phyloP scores from a whole-genome alignment of 225 moss, liverwort and hornwort species.

The Takakia lepidozioides region DNA sequence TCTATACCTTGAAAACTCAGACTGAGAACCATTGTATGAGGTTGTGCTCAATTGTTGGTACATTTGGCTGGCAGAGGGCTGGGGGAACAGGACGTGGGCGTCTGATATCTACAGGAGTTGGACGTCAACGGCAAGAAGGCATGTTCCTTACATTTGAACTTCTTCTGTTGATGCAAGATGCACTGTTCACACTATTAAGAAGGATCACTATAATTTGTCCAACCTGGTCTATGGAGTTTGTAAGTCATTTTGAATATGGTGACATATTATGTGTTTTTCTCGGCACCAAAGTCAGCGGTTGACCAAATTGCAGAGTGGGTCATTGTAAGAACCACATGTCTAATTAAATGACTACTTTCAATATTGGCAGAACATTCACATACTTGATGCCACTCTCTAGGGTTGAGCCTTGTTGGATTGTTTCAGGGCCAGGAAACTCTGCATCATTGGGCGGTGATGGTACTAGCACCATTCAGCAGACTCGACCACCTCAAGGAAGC shows the following conservation, averaged over 20 bases:
- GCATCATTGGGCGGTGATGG: constrained; percentile 25
- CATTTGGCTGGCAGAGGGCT: constrained; percentile 47
- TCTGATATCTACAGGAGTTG: constrained; percentile 73
- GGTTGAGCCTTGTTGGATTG: not conserved
- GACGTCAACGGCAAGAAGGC: constrained; percentile 60
- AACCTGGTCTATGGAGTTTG: not conserved
- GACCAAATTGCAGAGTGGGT: not conserved
- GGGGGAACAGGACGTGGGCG: constrained; percentile 63
- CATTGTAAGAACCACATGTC: not conserved
- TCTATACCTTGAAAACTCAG: not conserved
- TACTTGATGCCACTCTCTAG: not conserved
- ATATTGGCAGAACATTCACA: not conserved
- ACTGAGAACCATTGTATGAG: not conserved
- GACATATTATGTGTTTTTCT: not conserved
- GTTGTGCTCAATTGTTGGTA: not conserved
- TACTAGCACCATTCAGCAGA: constrained; percentile 26
- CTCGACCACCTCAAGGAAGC: constrained; percentile 18
- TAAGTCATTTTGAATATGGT: not conserved
- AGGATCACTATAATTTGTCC: too few species aligned
- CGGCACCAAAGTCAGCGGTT: not conserved
- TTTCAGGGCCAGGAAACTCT: not conserved
- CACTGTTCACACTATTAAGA: too few species aligned
- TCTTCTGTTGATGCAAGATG: not conserved
- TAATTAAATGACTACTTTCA: not conserved
- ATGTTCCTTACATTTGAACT: not conserved